A percentile compares a stretch with the other conserved stretches of the same genome.
Evolutionary conservation across 805 yeast species (phyloP).

Genomic region (Metschnikowia baotianmanensis): DNA sequence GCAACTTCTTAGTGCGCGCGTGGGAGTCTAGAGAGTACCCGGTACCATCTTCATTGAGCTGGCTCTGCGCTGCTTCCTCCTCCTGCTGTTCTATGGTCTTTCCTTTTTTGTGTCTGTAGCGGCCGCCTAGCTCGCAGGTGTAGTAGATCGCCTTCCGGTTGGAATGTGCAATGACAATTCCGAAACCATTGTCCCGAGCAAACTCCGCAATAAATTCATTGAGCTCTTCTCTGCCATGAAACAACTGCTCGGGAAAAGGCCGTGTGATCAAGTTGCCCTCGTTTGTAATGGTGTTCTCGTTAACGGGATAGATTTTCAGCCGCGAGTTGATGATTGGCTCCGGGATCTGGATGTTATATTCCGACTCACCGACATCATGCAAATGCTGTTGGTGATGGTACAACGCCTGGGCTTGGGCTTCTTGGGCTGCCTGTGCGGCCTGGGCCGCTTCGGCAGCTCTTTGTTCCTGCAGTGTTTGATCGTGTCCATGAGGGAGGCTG

Average conservation of each 20-base stretch:
- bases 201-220: conserved; percentile 55
- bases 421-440: conserved; percentile 4
- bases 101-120: conserved; percentile 49
- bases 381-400: conserved; percentile 21
- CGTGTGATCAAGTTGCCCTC: conserved; percentile 53
- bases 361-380: conserved; percentile 30
- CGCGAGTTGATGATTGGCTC: conserved; percentile 44
- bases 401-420: conserved; percentile 21
- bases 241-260: conserved; percentile 52
- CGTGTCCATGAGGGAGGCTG: conserved; percentile 9
- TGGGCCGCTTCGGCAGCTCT: conserved; percentile 16
- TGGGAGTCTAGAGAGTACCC: conserved; percentile 39
- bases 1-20: conserved; percentile 49
- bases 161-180: conserved; percentile 58
- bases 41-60: conserved; percentile 29
- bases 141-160: conserved; percentile 58
- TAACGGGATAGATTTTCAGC: conserved; percentile 43
- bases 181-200: conserved; percentile 57
- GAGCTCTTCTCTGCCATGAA: conserved; percentile 47
- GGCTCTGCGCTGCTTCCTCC: conserved; percentile 21
- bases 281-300: conserved; percentile 45
- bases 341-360: conserved; percentile 45
- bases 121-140: conserved; percentile 58
- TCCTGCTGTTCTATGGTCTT: conserved; percentile 23
- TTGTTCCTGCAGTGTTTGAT: conserved; percentile 17